Percentiles rank a stretch among this genome's conserved stretches.
These are phyloP conservation scores for Lignosus rhinocerotis DNA, from an alignment of 1,284 basidiomycete species.

Conservation along the genomic window DNA sequence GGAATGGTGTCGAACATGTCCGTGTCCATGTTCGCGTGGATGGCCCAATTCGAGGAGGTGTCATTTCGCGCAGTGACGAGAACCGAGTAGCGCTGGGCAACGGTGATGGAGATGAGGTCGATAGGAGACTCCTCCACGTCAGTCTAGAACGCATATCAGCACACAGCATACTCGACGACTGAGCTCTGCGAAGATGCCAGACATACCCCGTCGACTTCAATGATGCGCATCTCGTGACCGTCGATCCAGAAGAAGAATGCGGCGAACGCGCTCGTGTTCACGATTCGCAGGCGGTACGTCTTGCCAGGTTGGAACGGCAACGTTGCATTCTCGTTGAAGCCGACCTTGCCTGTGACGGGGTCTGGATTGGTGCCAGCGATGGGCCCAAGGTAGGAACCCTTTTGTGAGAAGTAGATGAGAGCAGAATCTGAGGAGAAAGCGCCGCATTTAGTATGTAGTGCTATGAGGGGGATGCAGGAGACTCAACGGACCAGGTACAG, in stretches of 20 bases:
- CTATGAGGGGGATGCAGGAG: not conserved
- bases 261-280: conserved; percentile 77
- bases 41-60: conserved; percentile 79
- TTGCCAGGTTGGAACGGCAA: conserved; percentile 82
- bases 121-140: conserved; percentile 75
- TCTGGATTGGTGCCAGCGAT: conserved; percentile 48
- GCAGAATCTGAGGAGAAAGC: conserved; percentile 58
- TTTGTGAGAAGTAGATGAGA: conserved; percentile 84
- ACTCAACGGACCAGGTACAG: conserved; percentile 65
- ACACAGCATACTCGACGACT: not conserved
- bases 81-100: conserved; percentile 93
- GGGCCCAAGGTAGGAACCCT: conserved; percentile 68
- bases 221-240: conserved; percentile 88
- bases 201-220: conserved; percentile 85
- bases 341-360: conserved; percentile 56
- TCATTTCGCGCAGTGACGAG: conserved; percentile 90
- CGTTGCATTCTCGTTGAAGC: conserved; percentile 86
- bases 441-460: not conserved
- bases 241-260: conserved; percentile 90
- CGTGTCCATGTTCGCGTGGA: conserved; percentile 89
- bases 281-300: conserved; percentile 71
- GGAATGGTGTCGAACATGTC: conserved; percentile 87
- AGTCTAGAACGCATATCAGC: conserved; percentile 42
- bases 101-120: conserved; percentile 72
- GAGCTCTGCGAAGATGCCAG: not conserved